These are phyloP conservation scores for Candida quercuum DNA, from an alignment of 805 yeast genomes.

Conservation along the genomic window DNA sequence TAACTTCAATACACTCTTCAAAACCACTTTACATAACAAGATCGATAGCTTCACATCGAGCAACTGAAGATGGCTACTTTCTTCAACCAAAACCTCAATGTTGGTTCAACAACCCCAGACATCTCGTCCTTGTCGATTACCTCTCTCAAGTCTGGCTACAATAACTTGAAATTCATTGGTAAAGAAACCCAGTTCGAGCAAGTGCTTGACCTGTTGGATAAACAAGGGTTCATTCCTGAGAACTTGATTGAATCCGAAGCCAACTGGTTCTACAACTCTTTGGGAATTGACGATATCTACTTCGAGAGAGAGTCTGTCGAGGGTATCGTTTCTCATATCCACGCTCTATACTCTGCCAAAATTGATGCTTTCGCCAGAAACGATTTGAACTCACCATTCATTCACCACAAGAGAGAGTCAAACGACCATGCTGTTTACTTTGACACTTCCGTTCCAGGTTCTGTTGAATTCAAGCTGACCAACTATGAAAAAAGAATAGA, in stretches of 20 bases:
- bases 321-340: conserved; percentile 78
- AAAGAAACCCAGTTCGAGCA: conserved; percentile 74
- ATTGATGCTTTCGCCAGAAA: conserved; percentile 77
- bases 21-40: background rate
- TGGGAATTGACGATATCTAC: conserved; percentile 90
- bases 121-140: conserved; percentile 36
- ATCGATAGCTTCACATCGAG: background rate
- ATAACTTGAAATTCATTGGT: conserved; percentile 69
- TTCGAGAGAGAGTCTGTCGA: conserved; percentile 81
- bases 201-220: conserved; percentile 77
- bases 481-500: conserved; percentile 75
- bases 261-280: conserved; percentile 78
- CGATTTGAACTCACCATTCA: conserved; percentile 47
- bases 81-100: conserved; percentile 3
- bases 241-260: conserved; percentile 79
- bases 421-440: conserved; percentile 89
- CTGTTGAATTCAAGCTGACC: conserved; percentile 35
- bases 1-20: too few species aligned
- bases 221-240: conserved; percentile 87
- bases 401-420: conserved; percentile 74
- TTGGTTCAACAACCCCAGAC: conserved; percentile 25
- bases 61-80: background rate
- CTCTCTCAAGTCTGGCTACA: conserved; percentile 54
- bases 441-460: conserved; percentile 59
- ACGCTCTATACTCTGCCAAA: conserved; percentile 88